Base-by-base conservation (phyloP, 495 filamentous ascomycete species). In the Penicillium samsonianum region DNA sequence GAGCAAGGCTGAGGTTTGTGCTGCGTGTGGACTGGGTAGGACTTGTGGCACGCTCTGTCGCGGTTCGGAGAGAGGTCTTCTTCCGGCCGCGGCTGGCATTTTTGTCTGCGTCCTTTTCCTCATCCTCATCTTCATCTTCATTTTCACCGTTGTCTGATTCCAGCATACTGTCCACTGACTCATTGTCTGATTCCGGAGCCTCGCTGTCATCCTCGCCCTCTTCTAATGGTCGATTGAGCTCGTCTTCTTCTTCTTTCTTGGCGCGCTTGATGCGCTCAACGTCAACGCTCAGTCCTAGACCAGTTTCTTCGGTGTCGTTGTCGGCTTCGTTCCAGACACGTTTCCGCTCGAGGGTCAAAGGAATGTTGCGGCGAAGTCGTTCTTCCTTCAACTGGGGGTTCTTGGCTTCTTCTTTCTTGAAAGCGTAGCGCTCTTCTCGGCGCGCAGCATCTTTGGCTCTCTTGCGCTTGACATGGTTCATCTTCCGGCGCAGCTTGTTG, bases 281-380 rank as follows among this genome's bases (percentile, higher is more conserved):
- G 69, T 96, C 89, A 9, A 95, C 86, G 52, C 86, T 88, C 57
- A 88, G 70, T 23, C 89, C 88, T 42, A 96, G 74, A 0, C 75
- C 78, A 61, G 84, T 81, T 60, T 90, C 76, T 41, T 78, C 75
- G 30, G 69, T 71, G 53, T 82, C 90, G 44, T 87, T 86, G 54
- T 89, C 89, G n/a, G 87, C 84, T 38, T 95, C 89, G 65, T 98
- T 94, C 93, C 92, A 98, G 50, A 90, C 84, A 67, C 94, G 74
- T 80, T 96, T 97, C 45, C 85, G 83, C 59, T 98, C 94, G 22
- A 97, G 82, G 3, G 91, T 96, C 38, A 84, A 68, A 2, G 94
- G 91, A 38, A 92, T 78, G 75, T 97, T 98, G 61, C 80, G 82
- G 59, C 79, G 84, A 47, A 90, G 77, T 61, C 94, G 81, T 51